phyloP scores from a whole-genome alignment of 257 asterid genomes.

The Salvia splendens region DNA sequence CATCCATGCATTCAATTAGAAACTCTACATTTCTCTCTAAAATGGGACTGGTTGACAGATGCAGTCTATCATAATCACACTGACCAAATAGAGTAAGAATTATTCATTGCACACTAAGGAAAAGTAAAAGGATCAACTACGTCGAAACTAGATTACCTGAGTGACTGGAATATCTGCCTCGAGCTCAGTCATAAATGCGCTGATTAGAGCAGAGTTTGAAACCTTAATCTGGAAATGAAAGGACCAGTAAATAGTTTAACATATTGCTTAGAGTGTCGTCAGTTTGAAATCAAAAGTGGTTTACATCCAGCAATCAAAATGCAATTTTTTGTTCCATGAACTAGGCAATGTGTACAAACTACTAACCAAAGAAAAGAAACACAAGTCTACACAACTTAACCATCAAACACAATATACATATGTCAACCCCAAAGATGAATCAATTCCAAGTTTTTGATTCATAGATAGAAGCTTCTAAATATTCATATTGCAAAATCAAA shows the following conservation, averaged over 20 bases:
- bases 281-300: neutral
- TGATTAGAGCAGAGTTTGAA: slow-evolving; percentile 93
- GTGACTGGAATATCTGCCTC: slow-evolving; percentile 85
- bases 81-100: slow-evolving; percentile 28
- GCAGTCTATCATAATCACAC: slow-evolving; percentile 92
- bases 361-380: neutral
- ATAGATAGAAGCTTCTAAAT: neutral
- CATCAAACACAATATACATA: neutral
- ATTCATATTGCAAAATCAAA: neutral
- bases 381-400: neutral
- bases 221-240: slow-evolving; percentile 72
- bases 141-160: slow-evolving; percentile 49
- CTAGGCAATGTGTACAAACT: neutral
- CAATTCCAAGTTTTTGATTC: neutral
- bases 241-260: slow-evolving; percentile 8
- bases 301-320: neutral
- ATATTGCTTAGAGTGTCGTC: slow-evolving; percentile 9
- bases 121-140: neutral
- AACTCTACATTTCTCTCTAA: slow-evolving; percentile 92
- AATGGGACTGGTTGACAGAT: slow-evolving; percentile 76
- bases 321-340: slow-evolving; percentile 3
- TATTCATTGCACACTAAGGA: neutral
- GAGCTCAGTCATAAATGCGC: slow-evolving; percentile 94
- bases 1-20: slow-evolving; percentile 97
- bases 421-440: neutral